These are phyloP conservation scores for Phytopythium aichiense DNA, from an alignment of 352 stramenopile genomes.

Conservation along the genomic window DNA sequence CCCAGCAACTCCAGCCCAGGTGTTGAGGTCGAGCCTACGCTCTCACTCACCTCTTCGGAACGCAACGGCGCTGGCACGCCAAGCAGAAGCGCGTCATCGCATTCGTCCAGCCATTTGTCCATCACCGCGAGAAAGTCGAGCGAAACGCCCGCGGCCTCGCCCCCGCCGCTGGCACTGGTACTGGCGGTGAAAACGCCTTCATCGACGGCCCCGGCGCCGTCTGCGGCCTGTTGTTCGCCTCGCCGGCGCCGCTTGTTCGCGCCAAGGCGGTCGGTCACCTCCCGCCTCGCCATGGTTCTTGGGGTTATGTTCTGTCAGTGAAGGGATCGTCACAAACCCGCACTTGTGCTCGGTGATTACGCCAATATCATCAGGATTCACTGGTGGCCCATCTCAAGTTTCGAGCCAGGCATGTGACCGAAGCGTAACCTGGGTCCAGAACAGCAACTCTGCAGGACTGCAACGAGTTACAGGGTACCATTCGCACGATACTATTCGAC, in stretches of 20 bases:
- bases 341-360: too few relatives aligned
- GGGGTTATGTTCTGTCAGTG: too few relatives aligned
- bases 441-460: too few relatives aligned
- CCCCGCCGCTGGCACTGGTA: background rate
- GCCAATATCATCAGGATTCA: too few relatives aligned
- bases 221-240: background rate
- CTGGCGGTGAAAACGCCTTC: background rate
- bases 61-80: background rate
- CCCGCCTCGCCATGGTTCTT: background rate
- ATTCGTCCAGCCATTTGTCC: conserved; percentile 15
- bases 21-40: background rate
- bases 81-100: background rate
- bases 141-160: background rate
- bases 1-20: background rate
- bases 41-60: background rate
- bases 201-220: background rate
- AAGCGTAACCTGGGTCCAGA: too few relatives aligned
- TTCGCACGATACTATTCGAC: too few relatives aligned
- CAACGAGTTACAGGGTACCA: too few relatives aligned
- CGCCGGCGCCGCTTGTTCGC: background rate
- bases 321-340: too few relatives aligned
- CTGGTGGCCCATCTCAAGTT: too few relatives aligned
- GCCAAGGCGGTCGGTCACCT: background rate
- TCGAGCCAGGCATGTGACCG: too few relatives aligned
- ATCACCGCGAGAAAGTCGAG: conserved; percentile 24